Evolutionary conservation across 192 early-diverging fungal genomes (phyloP).

Genomic region (Helicostylum pulchrum): DNA sequence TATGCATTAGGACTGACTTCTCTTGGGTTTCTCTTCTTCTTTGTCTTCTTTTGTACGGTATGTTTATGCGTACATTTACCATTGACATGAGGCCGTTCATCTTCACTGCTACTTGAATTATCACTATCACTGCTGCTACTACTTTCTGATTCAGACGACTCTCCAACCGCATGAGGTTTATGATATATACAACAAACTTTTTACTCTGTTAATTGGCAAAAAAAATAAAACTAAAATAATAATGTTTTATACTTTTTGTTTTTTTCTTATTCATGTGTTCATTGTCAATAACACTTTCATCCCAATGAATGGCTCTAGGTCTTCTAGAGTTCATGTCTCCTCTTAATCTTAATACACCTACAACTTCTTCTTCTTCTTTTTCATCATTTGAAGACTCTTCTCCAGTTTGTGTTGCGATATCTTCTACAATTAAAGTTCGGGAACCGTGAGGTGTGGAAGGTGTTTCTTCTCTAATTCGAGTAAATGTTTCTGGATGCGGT

Average conservation of each 20-base stretch:
- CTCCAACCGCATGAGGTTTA: constrained; percentile 50
- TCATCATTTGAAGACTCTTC: not conserved
- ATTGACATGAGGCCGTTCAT: constrained; percentile 21
- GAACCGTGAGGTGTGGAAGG: constrained; percentile 18
- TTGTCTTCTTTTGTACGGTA: not conserved
- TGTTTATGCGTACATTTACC: constrained; percentile 15
- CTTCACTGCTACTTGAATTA: constrained; percentile 19
- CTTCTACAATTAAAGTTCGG: constrained; percentile 20
- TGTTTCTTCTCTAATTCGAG: constrained; percentile 12
- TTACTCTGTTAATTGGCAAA: not conserved
- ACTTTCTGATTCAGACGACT: constrained; percentile 46
- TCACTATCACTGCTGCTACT: constrained; percentile 39
- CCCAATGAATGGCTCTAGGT: constrained; percentile 59
- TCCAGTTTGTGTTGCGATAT: not conserved
- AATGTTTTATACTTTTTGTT: too few species aligned
- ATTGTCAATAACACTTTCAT: constrained; percentile 62
- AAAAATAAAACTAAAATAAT: not conserved
- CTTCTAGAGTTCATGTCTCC: constrained; percentile 42
- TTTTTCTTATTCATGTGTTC: constrained; percentile 68
- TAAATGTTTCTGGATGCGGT: not conserved
- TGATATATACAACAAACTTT: constrained; percentile 76
- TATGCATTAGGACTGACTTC: constrained; percentile 41
- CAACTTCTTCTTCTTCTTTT: not conserved
- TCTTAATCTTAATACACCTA: constrained; percentile 48
- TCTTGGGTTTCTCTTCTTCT: constrained; percentile 28